Evolutionary conservation across 805 yeast species (phyloP), one percentile per base, ranked within the genome.

Genomic region (Yarrowia sp.): DNA sequence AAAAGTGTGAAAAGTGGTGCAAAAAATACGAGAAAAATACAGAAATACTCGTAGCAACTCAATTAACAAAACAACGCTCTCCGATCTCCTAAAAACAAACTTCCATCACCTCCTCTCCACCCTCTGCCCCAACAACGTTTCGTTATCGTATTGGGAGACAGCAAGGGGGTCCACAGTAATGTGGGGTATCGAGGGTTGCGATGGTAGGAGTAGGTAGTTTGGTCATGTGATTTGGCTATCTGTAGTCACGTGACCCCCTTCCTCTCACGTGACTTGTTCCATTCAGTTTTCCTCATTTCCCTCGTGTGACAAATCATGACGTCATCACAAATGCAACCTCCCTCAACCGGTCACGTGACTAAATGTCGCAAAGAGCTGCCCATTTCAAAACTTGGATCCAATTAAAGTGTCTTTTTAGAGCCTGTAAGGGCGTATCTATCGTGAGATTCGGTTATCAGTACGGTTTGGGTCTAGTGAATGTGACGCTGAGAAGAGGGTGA

Each of bases 101-200:
- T 3, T 2, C 32, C 9, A 42, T 1, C 8, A 7, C 19, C 46
- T 8, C 46, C n/a, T 12, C 15, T 15, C 46, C 12, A n/a, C 46
- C 38, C 26, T 35, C 56, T 15, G 41, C 56, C 56, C 16, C 22
- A 50, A 38, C 58, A 38, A 52, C 58, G 58, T 52, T 52, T 52
- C 15, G 32, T 52, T 36, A 52, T 52, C 58, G 58, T 52, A 19
- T 52, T 52, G 58, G 43, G 58, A 52, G 42, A 52, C 58, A 52
- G 58, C 58, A 16, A 52, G 58, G 58, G 58, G 58, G 58, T 52
- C 26, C 8, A 16, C 32, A 16, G 43, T 36, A 52, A 52, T 52
- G 58, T 52, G 58, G 58, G 58, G 58, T 52, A 52, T 19, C 7
- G 32, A 38, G 22, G 26, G 19, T 19, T 19, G 19, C 19, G 19